Evolutionary conservation across 75 land plant genomes (phyloP).

Genomic region (Pinus taeda): DNA sequence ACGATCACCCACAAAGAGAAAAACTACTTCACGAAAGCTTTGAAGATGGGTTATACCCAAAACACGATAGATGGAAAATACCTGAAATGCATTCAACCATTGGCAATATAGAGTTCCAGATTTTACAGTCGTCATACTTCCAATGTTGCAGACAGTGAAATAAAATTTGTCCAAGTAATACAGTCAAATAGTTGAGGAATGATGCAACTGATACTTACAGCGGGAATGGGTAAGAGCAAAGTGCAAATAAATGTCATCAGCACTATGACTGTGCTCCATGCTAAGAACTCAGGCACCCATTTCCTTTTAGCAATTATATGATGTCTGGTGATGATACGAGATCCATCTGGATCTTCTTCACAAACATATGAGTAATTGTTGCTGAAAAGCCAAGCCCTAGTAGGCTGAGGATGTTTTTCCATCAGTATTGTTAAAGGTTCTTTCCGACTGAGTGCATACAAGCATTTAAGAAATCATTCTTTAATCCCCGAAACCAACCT

Average conservation of each 20-base stretch:
- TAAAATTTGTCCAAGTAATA: not conserved
- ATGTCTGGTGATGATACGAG: not conserved
- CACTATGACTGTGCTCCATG: not conserved
- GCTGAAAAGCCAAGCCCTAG: not conserved
- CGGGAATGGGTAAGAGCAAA: not conserved
- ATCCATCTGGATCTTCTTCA: not conserved
- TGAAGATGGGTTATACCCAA: not conserved
- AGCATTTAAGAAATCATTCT: too few relatives aligned
- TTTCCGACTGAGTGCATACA: too few relatives aligned
- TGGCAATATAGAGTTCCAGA: not conserved
- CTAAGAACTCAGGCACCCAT: not conserved
- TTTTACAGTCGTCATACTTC: not conserved
- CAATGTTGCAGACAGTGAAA: not conserved
- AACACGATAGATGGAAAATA: not conserved
- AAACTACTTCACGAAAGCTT: not conserved
- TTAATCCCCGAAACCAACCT: too few relatives aligned
- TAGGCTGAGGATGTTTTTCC: not conserved
- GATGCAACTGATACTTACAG: not conserved
- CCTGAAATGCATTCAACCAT: not conserved
- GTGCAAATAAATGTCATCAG: slow-evolving; percentile 7
- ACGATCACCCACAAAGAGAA: not conserved
- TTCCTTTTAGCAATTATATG: slow-evolving; percentile 3
- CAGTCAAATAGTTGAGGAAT: not conserved
- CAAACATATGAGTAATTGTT: not conserved
- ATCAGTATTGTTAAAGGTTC: not conserved